Evolutionary conservation across 805 yeast species (phyloP).

Genomic region (Scheffersomyces spartinae): DNA sequence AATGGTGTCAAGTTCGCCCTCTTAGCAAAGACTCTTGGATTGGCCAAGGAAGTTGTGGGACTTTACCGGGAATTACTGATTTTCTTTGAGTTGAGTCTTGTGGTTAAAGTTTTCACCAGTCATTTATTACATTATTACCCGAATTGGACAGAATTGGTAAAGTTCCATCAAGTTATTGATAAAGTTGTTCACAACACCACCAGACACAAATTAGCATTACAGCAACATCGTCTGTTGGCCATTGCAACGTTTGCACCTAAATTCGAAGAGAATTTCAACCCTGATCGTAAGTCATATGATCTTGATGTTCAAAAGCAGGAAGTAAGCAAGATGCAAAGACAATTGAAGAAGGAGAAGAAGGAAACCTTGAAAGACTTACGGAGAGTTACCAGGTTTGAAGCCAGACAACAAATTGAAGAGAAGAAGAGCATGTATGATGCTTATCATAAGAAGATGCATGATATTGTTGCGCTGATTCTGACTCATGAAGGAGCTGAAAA

Average conservation of each 20-base stretch:
- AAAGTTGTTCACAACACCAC: no score
- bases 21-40: no score
- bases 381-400: conserved; percentile 76
- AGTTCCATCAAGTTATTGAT: no score
- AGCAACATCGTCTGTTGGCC: conserved; percentile 73
- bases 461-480: conserved; percentile 73
- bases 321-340: conserved; percentile 67
- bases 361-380: conserved; percentile 82
- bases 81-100: no score
- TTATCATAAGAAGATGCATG: conserved; percentile 85
- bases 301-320: conserved; percentile 74
- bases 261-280: conserved; percentile 92
- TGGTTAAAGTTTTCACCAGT: no score
- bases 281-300: conserved; percentile 88
- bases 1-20: no score
- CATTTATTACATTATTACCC: no score
- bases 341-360: conserved; percentile 86
- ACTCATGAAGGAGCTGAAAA: conserved; percentile 94
- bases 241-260: conserved; percentile 81
- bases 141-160: no score
- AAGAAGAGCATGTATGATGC: conserved; percentile 65
- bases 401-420: conserved; percentile 72
- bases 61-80: no score
- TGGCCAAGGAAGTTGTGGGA: no score
- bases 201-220: conserved; percentile 56